Percentiles rank a stretch among this genome's conserved stretches.
phyloP scores from a whole-genome alignment of 306 rosid genomes.

The Vigna angularis region DNA sequence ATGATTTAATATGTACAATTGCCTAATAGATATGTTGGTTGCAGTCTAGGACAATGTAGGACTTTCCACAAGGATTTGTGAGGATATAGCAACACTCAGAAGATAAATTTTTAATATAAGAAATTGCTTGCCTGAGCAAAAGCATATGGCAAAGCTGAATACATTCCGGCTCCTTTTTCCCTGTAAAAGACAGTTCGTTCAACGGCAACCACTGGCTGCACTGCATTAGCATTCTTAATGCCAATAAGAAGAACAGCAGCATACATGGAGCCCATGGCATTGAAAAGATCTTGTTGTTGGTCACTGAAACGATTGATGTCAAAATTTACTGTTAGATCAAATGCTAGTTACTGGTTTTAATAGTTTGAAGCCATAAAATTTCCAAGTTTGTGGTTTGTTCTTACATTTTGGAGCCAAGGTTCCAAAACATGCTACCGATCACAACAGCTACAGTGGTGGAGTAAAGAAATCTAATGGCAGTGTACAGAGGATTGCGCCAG shows the following conservation, averaged over 20 bases:
- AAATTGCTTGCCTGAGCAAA: slow-evolving; percentile 60
- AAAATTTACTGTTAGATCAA: slow-evolving; percentile 31
- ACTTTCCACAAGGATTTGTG: not conserved
- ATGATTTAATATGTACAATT: not conserved
- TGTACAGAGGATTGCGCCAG: slow-evolving; percentile 70
- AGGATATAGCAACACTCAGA: not conserved
- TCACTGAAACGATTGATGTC: slow-evolving; percentile 40
- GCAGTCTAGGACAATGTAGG: not conserved
- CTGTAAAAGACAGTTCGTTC: slow-evolving; percentile 69
- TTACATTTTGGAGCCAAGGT: slow-evolving; percentile 73
- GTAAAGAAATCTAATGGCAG: slow-evolving; percentile 60
- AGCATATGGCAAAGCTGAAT: slow-evolving; percentile 68
- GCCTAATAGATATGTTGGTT: not conserved
- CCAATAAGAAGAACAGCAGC: slow-evolving; percentile 68
- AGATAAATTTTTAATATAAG: not conserved
- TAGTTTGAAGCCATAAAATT: slow-evolving; percentile 26
- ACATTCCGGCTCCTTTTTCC: slow-evolving; percentile 73
- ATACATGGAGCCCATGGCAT: slow-evolving; percentile 76
- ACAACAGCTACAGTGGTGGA: slow-evolving; percentile 48
- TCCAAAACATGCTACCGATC: slow-evolving; percentile 71
- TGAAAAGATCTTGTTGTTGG: slow-evolving; percentile 55
- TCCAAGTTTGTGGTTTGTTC: slow-evolving; percentile 32
- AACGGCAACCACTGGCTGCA: slow-evolving; percentile 60
- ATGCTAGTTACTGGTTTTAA: not conserved
- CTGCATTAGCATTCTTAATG: slow-evolving; percentile 53